These are phyloP conservation scores for Hyparrhenia diplandra DNA, from an alignment of 176 grass and related monocot species.

Conservation along the genomic window DNA sequence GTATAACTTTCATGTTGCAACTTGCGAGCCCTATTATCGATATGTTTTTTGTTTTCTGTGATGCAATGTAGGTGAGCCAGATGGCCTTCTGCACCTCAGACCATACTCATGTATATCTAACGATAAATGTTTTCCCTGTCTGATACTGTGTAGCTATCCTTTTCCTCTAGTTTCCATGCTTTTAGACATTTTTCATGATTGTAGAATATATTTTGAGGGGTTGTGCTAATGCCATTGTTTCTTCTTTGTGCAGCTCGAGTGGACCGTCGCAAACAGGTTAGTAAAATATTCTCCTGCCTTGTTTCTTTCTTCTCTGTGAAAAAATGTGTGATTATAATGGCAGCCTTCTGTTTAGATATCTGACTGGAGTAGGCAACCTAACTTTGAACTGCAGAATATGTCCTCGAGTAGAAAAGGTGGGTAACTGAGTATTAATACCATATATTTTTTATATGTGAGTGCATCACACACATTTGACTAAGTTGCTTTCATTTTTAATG, in stretches of 20 bases:
- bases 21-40: background rate
- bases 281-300: background rate
- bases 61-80: background rate
- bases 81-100: background rate
- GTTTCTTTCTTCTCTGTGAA: background rate
- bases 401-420: constrained; percentile 14
- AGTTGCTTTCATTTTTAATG: background rate
- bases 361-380: constrained; percentile 10
- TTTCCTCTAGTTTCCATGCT: background rate
- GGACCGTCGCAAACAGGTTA: constrained; percentile 13
- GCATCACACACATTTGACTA: background rate
- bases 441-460: background rate
- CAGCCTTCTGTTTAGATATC: constrained; percentile 3
- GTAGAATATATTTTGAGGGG: background rate
- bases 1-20: background rate
- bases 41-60: background rate
- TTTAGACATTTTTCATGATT: background rate
- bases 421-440: background rate
- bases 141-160: background rate
- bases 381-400: background rate
- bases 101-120: background rate
- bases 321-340: constrained; percentile 9
- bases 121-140: background rate
- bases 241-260: constrained; percentile 31
- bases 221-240: constrained; percentile 15